A percentile compares a stretch with the other conserved stretches of the same genome.
phyloP scores from a whole-genome alignment of 257 asterid species.

The Nemophila menziesii region DNA sequence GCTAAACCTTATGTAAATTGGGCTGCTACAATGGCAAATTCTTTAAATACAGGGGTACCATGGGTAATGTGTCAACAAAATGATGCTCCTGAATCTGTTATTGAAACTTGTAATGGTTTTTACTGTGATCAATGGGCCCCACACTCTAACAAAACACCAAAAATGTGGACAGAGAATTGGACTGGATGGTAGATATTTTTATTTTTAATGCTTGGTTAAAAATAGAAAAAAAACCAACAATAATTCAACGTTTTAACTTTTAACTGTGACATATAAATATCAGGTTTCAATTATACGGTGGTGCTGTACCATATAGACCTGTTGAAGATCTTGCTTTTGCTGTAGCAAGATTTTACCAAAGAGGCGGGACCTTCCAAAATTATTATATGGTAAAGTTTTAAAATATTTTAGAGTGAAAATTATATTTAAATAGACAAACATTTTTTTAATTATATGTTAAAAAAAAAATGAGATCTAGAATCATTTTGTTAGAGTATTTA shows the following conservation, averaged over 20 bases:
- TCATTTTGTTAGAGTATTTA: too few species aligned
- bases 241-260: not conserved
- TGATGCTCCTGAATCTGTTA: constrained; percentile 81
- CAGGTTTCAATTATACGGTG: constrained; percentile 79
- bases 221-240: not conserved
- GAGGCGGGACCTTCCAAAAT: constrained; percentile 88
- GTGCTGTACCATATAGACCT: constrained; percentile 66
- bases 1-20: constrained; percentile 70
- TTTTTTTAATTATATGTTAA: not conserved
- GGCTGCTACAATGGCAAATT: constrained; percentile 86
- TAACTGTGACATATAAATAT: not conserved
- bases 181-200: constrained; percentile 61
- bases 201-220: constrained; percentile 4
- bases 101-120: constrained; percentile 90
- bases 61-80: constrained; percentile 95
- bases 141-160: constrained; percentile 60
- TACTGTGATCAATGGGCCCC: constrained; percentile 90
- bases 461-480: not conserved
- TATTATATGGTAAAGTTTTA: constrained; percentile 63
- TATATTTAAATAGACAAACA: not conserved
- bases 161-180: constrained; percentile 98
- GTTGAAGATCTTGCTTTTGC: constrained; percentile 82
- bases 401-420: not conserved
- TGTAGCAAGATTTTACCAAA: constrained; percentile 84
- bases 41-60: constrained; percentile 76